These are phyloP conservation scores for Penstemon newberryi DNA, from an alignment of 257 asterid species.

Conservation along the genomic window DNA sequence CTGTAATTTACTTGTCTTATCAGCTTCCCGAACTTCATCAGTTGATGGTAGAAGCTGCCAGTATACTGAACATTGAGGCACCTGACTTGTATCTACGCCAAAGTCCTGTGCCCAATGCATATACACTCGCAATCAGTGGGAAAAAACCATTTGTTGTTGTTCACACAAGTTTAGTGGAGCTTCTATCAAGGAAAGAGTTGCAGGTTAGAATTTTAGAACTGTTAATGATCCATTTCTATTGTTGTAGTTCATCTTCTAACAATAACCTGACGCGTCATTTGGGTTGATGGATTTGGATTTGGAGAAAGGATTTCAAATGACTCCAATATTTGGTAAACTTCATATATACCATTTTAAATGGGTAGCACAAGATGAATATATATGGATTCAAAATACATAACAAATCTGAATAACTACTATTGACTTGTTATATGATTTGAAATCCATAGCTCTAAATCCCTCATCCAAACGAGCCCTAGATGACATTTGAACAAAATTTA, in stretches of 20 bases:
- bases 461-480: not conserved
- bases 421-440: no score
- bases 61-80: slow-evolving; percentile 62
- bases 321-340: no score
- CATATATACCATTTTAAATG: no score
- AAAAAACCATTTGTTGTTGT: slow-evolving; percentile 93
- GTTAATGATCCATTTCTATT: not conserved
- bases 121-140: slow-evolving; percentile 89
- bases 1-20: slow-evolving; percentile 17
- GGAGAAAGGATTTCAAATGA: no score
- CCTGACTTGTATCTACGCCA: slow-evolving; percentile 90
- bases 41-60: slow-evolving; percentile 79
- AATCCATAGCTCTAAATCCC: no score
- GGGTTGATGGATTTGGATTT: no score
- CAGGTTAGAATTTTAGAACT: slow-evolving; percentile 48
- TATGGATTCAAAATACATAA: no score
- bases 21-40: slow-evolving; percentile 87
- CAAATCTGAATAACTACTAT: no score
- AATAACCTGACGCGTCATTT: not conserved
- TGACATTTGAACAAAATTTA: slow-evolving; percentile 13
- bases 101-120: slow-evolving; percentile 92
- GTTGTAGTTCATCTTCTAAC: not conserved
- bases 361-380: no score
- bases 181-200: slow-evolving; percentile 76
- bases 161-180: slow-evolving; percentile 94